phyloP scores from a whole-genome alignment of 768 basidiomycete genomes.

The Tulasnella sp. region DNA sequence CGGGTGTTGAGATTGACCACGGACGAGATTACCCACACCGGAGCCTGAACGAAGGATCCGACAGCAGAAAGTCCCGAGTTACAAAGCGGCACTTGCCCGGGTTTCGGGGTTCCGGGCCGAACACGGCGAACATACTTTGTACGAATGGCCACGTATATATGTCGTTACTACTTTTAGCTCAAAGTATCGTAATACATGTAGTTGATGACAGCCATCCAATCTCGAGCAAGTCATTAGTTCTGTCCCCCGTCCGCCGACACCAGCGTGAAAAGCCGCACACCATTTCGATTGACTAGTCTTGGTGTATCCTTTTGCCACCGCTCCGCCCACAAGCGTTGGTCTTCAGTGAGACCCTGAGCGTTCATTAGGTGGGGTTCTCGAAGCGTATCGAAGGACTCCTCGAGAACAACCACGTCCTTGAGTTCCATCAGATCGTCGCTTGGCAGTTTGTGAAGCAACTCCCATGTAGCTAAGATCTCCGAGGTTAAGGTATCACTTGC shows the following conservation, averaged over 20 bases:
- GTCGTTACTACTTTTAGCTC: too few relatives aligned
- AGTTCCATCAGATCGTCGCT: background rate
- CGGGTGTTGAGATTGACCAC: background rate
- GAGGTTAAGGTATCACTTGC: background rate
- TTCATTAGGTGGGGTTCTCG: background rate
- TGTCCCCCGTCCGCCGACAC: background rate
- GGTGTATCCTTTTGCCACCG: background rate
- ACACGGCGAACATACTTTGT: too few relatives aligned
- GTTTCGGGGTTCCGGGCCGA: too few relatives aligned
- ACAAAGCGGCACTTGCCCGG: too few relatives aligned
- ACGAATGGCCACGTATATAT: too few relatives aligned
- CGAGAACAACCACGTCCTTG: background rate
- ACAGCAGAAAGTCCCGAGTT: background rate
- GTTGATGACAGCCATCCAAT: too few relatives aligned
- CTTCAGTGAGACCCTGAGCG: background rate
- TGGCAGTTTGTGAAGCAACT: background rate
- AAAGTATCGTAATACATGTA: too few relatives aligned
- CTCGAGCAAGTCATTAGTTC: too few relatives aligned
- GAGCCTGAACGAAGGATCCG: background rate
- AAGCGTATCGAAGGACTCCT: background rate
- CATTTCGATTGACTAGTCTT: background rate
- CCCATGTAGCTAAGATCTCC: background rate
- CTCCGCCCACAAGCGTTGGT: background rate
- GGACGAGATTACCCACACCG: background rate
- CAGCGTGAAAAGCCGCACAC: background rate